Evolutionary conservation across 768 basidiomycete species (phyloP).

Genomic region (Amanita rimosa): DNA sequence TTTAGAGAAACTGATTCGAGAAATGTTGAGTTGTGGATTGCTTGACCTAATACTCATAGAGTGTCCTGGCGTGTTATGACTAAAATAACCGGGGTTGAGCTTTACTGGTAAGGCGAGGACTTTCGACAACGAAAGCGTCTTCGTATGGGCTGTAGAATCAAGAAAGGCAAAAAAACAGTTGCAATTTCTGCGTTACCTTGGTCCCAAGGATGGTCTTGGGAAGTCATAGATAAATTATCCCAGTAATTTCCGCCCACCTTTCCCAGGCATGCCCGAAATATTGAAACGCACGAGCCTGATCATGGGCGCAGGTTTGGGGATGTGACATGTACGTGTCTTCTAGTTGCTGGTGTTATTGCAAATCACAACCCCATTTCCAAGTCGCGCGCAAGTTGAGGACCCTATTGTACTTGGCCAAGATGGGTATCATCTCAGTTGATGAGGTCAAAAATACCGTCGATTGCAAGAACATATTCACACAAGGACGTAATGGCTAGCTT

Average conservation of each 20-base stretch:
- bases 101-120: conserved; percentile 90
- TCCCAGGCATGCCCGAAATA: conserved; percentile 97
- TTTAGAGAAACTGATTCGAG: conserved; percentile 67
- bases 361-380: conserved; percentile 25
- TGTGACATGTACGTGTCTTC: conserved; percentile 71
- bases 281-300: conserved; percentile 95
- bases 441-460: conserved; percentile 80
- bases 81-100: conserved; percentile 85
- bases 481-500: conserved; percentile 59
- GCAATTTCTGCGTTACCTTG: conserved; percentile 91
- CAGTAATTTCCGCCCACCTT: not conserved
- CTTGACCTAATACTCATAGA: conserved; percentile 25
- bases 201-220: conserved; percentile 96
- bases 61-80: conserved; percentile 93
- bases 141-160: conserved; percentile 89
- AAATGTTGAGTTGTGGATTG: conserved; percentile 25
- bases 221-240: conserved; percentile 17
- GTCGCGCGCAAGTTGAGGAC: conserved; percentile 95
- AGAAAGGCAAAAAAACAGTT: conserved; percentile 94
- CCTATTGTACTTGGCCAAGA: conserved; percentile 86
- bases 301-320: conserved; percentile 98
- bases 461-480: conserved; percentile 42
- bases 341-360: conserved; percentile 7
- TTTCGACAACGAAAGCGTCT: conserved; percentile 86
- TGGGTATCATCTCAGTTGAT: conserved; percentile 81